Base-by-base conservation (phyloP, 2,329 filamentous ascomycete species). In the Monilinia vaccinii-corymbosi region DNA sequence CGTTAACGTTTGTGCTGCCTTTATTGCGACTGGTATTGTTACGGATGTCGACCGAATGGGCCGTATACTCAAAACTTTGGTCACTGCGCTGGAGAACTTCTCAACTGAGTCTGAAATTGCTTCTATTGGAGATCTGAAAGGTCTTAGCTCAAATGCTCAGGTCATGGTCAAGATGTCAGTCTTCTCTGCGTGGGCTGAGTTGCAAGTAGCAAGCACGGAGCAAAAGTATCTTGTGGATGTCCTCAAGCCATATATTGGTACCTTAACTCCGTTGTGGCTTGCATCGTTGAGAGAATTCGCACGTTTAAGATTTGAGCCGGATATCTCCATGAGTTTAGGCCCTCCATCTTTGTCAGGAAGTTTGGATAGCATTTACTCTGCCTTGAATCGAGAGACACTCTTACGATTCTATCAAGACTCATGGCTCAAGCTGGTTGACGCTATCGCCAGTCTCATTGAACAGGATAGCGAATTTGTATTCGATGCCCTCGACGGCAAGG, bases 21-120 rank as follows among this genome's bases (percentile, higher is more conserved):
- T 99, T 74, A 95, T 99, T 69, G 89, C 93, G 0, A 97, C 93
- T 0, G 94, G 94, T 16, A 97, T 99, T 59, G 94, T 99, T 10
- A 97, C 91, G 0, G 94, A 97, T 73, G 85, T 97, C 10, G 95
- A 99, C 67, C 85, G 94, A n/a, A 99, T 99, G 94, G 94, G 94
- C 25, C 87, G 94, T 60, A 99, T 99, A 57, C 81, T 99, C 60
- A 97, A 97, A 75, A 88, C 96, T 1, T 80, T 99, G 2, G 89
- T 97, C 7, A 87, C 87, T 47, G 92, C 92, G 0, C 80, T 99
- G 1, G 93, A 97, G 69, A 96, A 93, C 73, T 96, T 97, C 70
- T 90, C 90, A 2, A 85, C 81, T 49, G 89, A 95, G 63, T 79
- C 83, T 1, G 89, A 95, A 68, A 88, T 87, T 47, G 90, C 89